phyloP scores from a whole-genome alignment of 208 protist genomes.

The Porcisia deanei region DNA sequence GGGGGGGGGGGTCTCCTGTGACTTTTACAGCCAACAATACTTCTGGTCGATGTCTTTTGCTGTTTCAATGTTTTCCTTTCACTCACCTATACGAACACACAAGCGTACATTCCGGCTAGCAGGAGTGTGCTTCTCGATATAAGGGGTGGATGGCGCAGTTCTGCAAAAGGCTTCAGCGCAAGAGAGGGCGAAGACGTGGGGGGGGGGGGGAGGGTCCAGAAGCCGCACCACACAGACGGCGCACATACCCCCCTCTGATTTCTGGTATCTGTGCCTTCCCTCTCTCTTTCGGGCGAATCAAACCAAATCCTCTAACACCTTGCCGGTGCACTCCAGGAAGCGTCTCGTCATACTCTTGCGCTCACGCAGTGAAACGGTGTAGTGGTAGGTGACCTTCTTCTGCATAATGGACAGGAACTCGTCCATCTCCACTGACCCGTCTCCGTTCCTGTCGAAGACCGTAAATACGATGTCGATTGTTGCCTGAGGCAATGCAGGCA shows the following conservation, averaged over 20 bases:
- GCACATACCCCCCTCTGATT: too few relatives aligned
- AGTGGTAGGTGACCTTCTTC: conserved; percentile 77
- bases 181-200: not conserved
- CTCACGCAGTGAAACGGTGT: conserved; percentile 27
- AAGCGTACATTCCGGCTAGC: not conserved
- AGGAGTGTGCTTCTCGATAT: not conserved
- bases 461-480: conserved; percentile 67
- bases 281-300: not conserved
- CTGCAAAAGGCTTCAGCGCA: not conserved
- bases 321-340: conserved; percentile 56
- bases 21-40: not conserved
- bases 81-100: not conserved
- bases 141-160: not conserved
- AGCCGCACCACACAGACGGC: not conserved
- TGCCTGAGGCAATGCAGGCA: conserved; percentile 37
- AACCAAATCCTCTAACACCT: conserved; percentile 12
- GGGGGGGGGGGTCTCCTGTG: not conserved
- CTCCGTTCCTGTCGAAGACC: conserved; percentile 84
- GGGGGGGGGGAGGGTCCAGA: not conserved
- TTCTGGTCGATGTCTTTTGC: not conserved
- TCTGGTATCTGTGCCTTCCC: not conserved
- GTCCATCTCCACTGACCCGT: conserved; percentile 83
- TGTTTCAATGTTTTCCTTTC: not conserved
- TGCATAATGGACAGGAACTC: conserved; percentile 86
- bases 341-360: conserved; percentile 55